Percentiles rank a stretch among this genome's conserved stretches.
Evolutionary conservation across 2,329 filamentous ascomycete genomes (phyloP).

Genomic region (Phyllosticta paracitricarpa): DNA sequence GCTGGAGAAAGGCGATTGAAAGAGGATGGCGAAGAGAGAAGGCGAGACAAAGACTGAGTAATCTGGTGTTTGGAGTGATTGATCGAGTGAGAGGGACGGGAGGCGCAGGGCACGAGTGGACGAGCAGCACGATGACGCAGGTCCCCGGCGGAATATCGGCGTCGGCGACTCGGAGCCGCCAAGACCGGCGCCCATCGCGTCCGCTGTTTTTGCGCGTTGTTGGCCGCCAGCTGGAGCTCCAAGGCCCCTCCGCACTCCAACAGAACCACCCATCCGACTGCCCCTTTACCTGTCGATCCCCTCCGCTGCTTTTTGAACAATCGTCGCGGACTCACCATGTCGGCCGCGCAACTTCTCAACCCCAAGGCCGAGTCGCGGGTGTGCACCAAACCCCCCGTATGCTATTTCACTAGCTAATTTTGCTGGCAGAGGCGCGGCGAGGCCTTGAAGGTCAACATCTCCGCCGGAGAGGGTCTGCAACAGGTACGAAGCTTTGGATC

Average conservation of each 20-base stretch:
- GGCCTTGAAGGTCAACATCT: slow-evolving; percentile 94
- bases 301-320: not conserved
- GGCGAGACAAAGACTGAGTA: not conserved
- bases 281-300: slow-evolving; percentile 1
- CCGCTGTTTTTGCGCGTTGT: slow-evolving; percentile 10
- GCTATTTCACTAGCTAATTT: slow-evolving; percentile 32
- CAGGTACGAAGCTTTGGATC: slow-evolving; percentile 34
- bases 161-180: not conserved
- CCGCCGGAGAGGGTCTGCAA: slow-evolving; percentile 72
- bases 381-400: slow-evolving; percentile 31
- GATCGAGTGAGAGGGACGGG: not conserved
- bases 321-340: slow-evolving; percentile 50
- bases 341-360: slow-evolving; percentile 94
- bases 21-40: not conserved
- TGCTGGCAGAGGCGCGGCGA: slow-evolving; percentile 75
- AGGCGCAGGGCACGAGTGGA: too few species aligned
- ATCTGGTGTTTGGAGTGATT: not conserved
- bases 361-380: slow-evolving; percentile 97
- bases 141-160: not conserved
- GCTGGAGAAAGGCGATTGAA: not conserved
- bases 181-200: slow-evolving; percentile 4
- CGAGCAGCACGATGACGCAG: not conserved
- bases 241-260: not conserved
- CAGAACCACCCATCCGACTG: not conserved
- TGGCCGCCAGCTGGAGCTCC: slow-evolving; percentile 5